Base-by-base conservation (phyloP, 495 filamentous ascomycete genomes). In the Aspergillus nanangensis region DNA sequence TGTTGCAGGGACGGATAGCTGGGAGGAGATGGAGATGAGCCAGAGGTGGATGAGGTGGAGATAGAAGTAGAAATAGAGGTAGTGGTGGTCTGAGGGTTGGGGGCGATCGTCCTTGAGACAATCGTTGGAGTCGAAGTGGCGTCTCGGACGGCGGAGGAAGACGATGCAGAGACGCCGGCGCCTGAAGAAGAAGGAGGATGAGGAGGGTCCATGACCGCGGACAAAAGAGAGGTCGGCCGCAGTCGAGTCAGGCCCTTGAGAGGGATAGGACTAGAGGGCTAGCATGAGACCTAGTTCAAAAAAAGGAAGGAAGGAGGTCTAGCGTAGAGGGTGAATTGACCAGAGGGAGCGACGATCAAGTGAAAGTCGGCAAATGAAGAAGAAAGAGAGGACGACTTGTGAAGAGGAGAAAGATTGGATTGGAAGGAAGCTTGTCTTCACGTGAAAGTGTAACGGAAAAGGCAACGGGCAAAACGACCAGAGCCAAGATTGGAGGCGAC, bases 161-260 rank as follows among this genome's bases (percentile, higher is more conserved):
- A 44, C 22, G 55, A 51, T 38, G 42, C 45, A 45, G 53, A 41
- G 34, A 41, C 34, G 35, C 51, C 54, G 51, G 45, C 44, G 32
- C 48, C n/a, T n/a, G n/a, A n/a, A n/a, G n/a, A n/a, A n/a, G n/a
- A n/a, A n/a, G n/a, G n/a, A n/a, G n/a, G n/a, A n/a, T n/a, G 42
- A 48, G 49, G 51, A 18, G 50, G 52, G 48, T 55, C 55, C 58
- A 57, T 57, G 50, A 49, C 54, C 43, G 52, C 45, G 27, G 29
- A 32, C 42, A 41, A 39, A n/a, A n/a, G n/a, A n/a, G n/a, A n/a
- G n/a, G n/a, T n/a, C n/a, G n/a, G n/a, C n/a, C n/a, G n/a, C n/a
- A n/a, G n/a, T n/a, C n/a, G n/a, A n/a, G n/a, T n/a, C n/a, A n/a
- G n/a, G n/a, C n/a, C 11, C 7, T 11, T 11, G 25, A 11, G 25